Conservation (phyloP, 768 basidiomycete species). For the Lactifluus pinguis region DNA sequence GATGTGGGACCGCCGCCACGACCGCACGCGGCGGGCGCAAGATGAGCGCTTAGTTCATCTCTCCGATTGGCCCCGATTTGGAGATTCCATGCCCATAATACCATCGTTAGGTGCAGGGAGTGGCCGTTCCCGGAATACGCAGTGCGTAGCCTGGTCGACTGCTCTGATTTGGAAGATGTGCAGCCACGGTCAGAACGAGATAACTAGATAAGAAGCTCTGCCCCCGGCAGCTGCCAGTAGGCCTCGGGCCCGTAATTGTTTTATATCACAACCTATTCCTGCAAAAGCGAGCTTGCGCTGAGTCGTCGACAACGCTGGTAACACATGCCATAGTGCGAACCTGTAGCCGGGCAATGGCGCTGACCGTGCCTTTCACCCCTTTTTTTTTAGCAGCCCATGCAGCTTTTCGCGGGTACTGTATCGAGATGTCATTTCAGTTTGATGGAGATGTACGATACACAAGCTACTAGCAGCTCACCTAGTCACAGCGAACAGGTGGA, state of each 20-base stretch:
- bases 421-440: not conserved
- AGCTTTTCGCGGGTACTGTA: not conserved
- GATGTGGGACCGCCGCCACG: not conserved
- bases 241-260: not conserved
- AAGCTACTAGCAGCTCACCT: not conserved
- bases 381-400: not conserved
- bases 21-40: not conserved
- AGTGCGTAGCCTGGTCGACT: slow-evolving; percentile 1
- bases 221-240: not conserved
- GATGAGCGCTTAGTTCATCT: not conserved
- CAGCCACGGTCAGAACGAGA: not conserved
- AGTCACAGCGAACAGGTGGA: not conserved
- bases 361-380: not conserved
- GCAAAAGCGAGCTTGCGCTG: not conserved
- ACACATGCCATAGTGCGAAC: not conserved
- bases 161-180: slow-evolving; percentile 7
- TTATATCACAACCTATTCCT: not conserved
- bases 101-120: not conserved
- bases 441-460: not conserved
- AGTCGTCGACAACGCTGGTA: not conserved
- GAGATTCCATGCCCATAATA: not conserved
- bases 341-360: not conserved
- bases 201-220: slow-evolving; percentile 3
- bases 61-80: not conserved
- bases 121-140: not conserved